Base-by-base conservation (phyloP, 768 basidiomycete genomes). In the Lactarius deliciosus region DNA sequence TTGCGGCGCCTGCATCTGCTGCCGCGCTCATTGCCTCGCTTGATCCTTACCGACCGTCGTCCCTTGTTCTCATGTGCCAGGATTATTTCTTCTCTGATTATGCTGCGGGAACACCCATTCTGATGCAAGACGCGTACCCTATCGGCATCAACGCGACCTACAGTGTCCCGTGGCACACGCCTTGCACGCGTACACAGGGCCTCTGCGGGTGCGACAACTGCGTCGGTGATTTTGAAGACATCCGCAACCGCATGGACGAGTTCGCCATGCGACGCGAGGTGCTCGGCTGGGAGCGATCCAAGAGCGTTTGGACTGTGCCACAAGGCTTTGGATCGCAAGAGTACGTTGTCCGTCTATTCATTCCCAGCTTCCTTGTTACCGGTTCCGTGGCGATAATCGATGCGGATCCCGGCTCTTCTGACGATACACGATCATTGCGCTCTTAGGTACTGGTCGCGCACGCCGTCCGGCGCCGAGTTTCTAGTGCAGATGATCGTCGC, bases 201-300 rank as follows among this genome's bases (percentile, higher is more conserved):
- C 85, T 85, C 72, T 92, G 90, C 70, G 92, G 92, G 70, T 91
- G 79, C 64, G 88, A 87, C 70, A 81, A 85, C 69, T 94, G 92
- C 74, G 76, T 83, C 62, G 89, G 88, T 2, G 77, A 68, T 28
- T 89, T 90, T 70, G 82, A 86, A 66, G 90, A 92, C 72, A 86
- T 92, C 61, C 82, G 85, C 13, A 80, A 79, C 0, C 80, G 90
- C 38, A 85, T 91, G 79, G 85, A 89, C 59, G 81, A 87, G 65
- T 91, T 87, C 76, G 76, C 76, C 57, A 77, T 85, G 58, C 80
- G 89, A 25, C 71, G 88, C 18, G 82, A 84, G 66, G 79, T 83
- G 57, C 82, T 87, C 68, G 89, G 88, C 2, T 89, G 89, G 86
- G 86, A 87, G 68, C 78, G 84, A 13, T 84, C 81, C 6, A 87